phyloP scores from a whole-genome alignment of 2,329 filamentous ascomycete species.

The Akanthomyces dipterigenus region DNA sequence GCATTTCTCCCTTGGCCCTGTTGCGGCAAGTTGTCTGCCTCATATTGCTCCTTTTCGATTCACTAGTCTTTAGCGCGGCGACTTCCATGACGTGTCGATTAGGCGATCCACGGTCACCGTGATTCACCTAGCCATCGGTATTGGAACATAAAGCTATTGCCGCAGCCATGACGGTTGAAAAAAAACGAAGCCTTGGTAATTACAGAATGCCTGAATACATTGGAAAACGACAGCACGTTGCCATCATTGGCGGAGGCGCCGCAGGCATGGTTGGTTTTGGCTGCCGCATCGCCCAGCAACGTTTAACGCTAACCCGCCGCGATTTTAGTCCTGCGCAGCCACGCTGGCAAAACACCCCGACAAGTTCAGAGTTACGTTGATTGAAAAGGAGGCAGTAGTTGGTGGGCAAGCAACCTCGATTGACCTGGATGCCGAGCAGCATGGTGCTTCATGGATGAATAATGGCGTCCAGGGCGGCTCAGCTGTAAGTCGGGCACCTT shows the following conservation, averaged over 20 bases:
- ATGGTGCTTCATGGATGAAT: conserved; percentile 55
- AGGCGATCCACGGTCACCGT: neutral
- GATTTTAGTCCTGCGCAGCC: conserved; percentile 53
- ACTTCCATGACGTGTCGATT: conserved; percentile 6
- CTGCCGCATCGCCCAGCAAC: neutral
- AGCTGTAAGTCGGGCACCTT: conserved; percentile 17
- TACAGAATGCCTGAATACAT: neutral
- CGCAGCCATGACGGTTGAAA: neutral
- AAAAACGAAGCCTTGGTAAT: neutral
- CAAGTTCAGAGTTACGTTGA: conserved; percentile 57
- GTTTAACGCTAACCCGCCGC: neutral
- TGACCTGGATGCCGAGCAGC: conserved; percentile 46
- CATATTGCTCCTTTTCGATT: neutral
- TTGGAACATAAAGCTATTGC: neutral
- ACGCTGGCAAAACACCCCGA: conserved; percentile 60
- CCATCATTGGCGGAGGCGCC: conserved; percentile 56
- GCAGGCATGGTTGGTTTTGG: conserved; percentile 47
- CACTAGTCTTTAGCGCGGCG: neutral
- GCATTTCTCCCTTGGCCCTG: neutral
- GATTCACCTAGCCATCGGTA: neutral
- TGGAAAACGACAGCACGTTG: conserved; percentile 37
- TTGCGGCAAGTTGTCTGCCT: too few relatives aligned
- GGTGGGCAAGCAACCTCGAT: conserved; percentile 57
- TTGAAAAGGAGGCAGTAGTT: conserved; percentile 52
- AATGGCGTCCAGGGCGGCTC: conserved; percentile 57